Base-by-base conservation (phyloP, 169 alveolate species). In the Plasmodium fragile region DNA sequence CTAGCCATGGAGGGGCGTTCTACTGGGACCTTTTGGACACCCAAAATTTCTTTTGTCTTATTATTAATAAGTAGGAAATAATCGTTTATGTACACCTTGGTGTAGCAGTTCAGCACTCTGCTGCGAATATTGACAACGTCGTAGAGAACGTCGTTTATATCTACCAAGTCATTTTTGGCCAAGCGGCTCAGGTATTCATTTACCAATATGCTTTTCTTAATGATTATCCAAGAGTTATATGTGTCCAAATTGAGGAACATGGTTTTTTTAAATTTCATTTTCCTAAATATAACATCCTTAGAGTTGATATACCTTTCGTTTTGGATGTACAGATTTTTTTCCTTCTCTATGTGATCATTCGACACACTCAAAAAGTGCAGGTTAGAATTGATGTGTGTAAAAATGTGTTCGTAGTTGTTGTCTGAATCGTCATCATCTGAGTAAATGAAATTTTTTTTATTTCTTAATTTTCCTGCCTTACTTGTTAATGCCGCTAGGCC, bases 361-460 rank as follows among this genome's bases (percentile, higher is more conserved):
- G 94, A 89, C 3, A 89, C 81, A 39, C 94, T 89, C 70, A 89
- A 41, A 78, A 89, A 89, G 71, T 78, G 81, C 5, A 89, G 81
- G 8, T 78, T 69, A 18, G 94, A 89, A 39, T 89, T 89, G 41
- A 89, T 89, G 41, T 89, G 94, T 13, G 94, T 89, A 22, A 89
- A 89, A 7, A 89, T 34, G 65, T 89, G 71, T 89, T 89, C 94
- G 52, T 89, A 89, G 81, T 89, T 52, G 69, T 89, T 89, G 32
- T 89, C 94, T 49, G 94, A 89, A 59, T 89, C 94, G 3, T 78
- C 89, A 78, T 89, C 94, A 78, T 89, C 94, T 4, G 94, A 89
- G 81, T 78, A 78, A 8, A 89, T 89, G 45, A 71, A 25, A 78
- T 89, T 89, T 55, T 80, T 49, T 55, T 81, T 55, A 32, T 55